Evolutionary conservation across 495 filamentous ascomycete species (phyloP).

Genomic region (Aspergillus heteromorphus): DNA sequence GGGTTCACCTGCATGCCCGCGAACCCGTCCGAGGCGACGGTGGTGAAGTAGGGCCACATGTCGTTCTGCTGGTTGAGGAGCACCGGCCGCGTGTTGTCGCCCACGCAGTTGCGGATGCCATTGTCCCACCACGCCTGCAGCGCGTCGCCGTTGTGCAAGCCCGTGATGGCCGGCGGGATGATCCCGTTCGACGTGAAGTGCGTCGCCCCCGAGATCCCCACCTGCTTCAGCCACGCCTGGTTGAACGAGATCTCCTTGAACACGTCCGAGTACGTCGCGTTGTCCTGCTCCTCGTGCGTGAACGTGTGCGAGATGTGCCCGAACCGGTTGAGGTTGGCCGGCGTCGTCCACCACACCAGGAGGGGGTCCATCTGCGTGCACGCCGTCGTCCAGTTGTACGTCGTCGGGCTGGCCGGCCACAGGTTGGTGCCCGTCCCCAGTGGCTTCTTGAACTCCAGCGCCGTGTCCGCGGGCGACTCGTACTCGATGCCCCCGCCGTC

Average conservation of each 20-base stretch:
- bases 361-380: conserved; percentile 48
- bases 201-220: conserved; percentile 37
- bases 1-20: conserved; percentile 54
- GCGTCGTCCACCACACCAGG: conserved; percentile 43
- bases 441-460: conserved; percentile 52
- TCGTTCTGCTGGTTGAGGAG: conserved; percentile 43
- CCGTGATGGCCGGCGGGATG: conserved; percentile 60
- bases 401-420: conserved; percentile 45
- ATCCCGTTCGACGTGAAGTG: conserved; percentile 49
- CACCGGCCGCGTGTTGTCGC: conserved; percentile 55
- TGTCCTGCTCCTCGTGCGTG: conserved; percentile 55
- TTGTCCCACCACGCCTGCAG: conserved; percentile 54
- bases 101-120: conserved; percentile 55
- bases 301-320: conserved; percentile 58
- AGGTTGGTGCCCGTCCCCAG: conserved; percentile 50
- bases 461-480: conserved; percentile 36
- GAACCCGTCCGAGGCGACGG: conserved; percentile 45
- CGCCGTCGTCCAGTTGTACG: conserved; percentile 42
- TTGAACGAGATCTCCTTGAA: conserved; percentile 56
- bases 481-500: conserved; percentile 34
- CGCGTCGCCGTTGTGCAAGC: conserved; percentile 60
- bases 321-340: conserved; percentile 46
- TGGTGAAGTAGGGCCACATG: conserved; percentile 54
- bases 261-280: conserved; percentile 55
- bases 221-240: conserved; percentile 50